These are phyloP conservation scores for Sclerotinia nivalis DNA, from an alignment of 2,329 filamentous ascomycete species.

Conservation along the genomic window DNA sequence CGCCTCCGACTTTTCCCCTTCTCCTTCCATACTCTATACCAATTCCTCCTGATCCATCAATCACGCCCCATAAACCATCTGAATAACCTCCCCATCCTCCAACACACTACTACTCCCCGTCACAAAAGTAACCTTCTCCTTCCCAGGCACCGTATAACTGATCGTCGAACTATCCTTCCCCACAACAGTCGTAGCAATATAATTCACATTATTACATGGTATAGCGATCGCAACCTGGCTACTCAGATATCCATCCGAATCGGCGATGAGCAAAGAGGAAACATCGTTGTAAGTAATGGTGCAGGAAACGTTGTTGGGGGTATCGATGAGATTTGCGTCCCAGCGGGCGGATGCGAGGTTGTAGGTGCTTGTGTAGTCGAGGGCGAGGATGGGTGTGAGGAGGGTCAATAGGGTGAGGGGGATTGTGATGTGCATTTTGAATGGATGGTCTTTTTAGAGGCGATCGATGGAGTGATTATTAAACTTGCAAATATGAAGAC, in stretches of 20 bases:
- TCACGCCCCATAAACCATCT: not conserved
- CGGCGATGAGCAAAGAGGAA: not conserved
- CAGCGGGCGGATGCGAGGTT: not conserved
- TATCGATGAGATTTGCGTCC: slow-evolving; percentile 10
- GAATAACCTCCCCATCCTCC: slow-evolving; percentile 6
- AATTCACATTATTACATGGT: not conserved
- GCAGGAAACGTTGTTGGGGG: slow-evolving; percentile 6
- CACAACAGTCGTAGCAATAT: not conserved
- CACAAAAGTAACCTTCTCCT: not conserved
- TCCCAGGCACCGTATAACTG: not conserved
- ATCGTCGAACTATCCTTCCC: not conserved
- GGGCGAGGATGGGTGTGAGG: not conserved
- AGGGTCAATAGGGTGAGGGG: not conserved
- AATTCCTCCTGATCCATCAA: too few species aligned
- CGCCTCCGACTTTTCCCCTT: not conserved
- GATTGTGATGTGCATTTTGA: not conserved
- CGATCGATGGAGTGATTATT: not conserved
- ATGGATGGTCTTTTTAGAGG: not conserved
- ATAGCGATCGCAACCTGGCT: not conserved
- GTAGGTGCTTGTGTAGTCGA: slow-evolving; percentile 16
- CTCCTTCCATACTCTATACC: too few species aligned
- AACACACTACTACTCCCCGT: not conserved
- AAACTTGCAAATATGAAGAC: not conserved
- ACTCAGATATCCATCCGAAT: not conserved
- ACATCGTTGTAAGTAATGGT: not conserved